Evolutionary conservation across 2,329 filamentous ascomycete genomes (phyloP), one percentile per base, ranked within the genome.

Genomic region (Plenodomus lindquistii): DNA sequence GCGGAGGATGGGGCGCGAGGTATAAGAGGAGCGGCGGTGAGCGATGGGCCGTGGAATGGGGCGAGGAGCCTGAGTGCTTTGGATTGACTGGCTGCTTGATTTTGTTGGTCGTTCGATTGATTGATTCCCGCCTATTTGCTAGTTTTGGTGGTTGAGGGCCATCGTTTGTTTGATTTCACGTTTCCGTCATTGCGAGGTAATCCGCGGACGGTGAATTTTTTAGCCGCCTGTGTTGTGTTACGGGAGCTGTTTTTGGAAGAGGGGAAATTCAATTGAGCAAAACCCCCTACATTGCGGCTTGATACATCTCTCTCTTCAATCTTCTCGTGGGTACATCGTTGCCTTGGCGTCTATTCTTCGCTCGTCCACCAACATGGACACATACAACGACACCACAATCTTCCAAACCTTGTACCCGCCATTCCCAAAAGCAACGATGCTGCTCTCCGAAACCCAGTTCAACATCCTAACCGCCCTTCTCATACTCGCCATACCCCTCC

Each of bases 401-500:
- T 29, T 8, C 29, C 21, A 40, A 5, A 21, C 11, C 20, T 15
- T 24, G 9, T 11, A 24, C 13, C 29, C 41, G 21, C 37, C 24
- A 34, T 27, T 16, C 38, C 18, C 17, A 27, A 27, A 42, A 38
- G 17, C 22, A 19, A 50, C n/a, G 19, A 47, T 40, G 16, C 40
- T 43, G 18, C 19, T 47, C 16, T 41, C 52, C 20, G 52, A 55
- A 42, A 37, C 43, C 3, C 24, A 41, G 16, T 36, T 60, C 31
- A 50, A 58, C 40, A 36, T 60, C 42, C 44, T 65, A 22, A 55
- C 59, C 22, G 46, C 55, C 3, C 24, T 58, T 3, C 40, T 70
- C 35, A 52, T 62, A 11, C 57, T 70, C 21, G 13, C 56, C 18
- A 50, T 71, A 20, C 62, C 66, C n/a, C 10, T 68, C 43, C 31